These are phyloP conservation scores for Aspergillus carlsbadensis DNA, from an alignment of 495 filamentous ascomycete species.

Conservation along the genomic window DNA sequence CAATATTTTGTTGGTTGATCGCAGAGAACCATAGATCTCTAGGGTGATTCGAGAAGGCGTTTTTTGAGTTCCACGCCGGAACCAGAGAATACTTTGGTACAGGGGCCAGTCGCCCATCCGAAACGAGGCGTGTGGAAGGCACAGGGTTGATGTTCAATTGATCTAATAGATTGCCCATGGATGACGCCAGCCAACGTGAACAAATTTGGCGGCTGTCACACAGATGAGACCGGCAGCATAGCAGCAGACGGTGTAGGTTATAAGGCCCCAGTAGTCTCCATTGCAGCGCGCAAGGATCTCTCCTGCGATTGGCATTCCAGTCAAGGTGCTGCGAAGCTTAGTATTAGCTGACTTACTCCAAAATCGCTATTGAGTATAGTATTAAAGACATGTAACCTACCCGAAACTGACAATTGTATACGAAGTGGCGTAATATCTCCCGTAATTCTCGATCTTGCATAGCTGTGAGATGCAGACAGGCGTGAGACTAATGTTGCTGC, in stretches of 20 bases:
- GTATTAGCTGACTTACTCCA: slow-evolving; percentile 21
- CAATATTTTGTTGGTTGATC: background rate
- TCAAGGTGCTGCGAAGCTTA: slow-evolving; percentile 56
- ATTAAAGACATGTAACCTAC: slow-evolving; percentile 29
- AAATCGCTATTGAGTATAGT: slow-evolving; percentile 8
- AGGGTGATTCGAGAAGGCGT: too few species aligned
- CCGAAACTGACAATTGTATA: slow-evolving; percentile 91
- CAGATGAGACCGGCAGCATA: slow-evolving; percentile 62
- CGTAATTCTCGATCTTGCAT: slow-evolving; percentile 82
- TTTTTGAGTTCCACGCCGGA: too few species aligned
- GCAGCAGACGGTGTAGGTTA: slow-evolving; percentile 63
- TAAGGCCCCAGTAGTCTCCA: slow-evolving; percentile 62
- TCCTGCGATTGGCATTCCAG: slow-evolving; percentile 86
- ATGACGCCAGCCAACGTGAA: slow-evolving; percentile 66
- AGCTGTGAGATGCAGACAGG: slow-evolving; percentile 91
- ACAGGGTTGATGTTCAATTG: background rate
- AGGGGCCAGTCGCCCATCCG: too few species aligned
- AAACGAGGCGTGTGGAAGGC: background rate
- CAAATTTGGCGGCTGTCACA: slow-evolving; percentile 60
- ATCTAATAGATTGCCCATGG: slow-evolving; percentile 40
- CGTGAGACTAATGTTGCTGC: slow-evolving; percentile 79
- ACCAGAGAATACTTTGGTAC: too few species aligned
- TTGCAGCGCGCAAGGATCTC: slow-evolving; percentile 57
- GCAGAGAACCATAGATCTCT: background rate
- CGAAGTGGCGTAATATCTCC: slow-evolving; percentile 79